These are phyloP conservation scores for Comarum palustre DNA, from an alignment of 306 rosid genomes.

Conservation along the genomic window DNA sequence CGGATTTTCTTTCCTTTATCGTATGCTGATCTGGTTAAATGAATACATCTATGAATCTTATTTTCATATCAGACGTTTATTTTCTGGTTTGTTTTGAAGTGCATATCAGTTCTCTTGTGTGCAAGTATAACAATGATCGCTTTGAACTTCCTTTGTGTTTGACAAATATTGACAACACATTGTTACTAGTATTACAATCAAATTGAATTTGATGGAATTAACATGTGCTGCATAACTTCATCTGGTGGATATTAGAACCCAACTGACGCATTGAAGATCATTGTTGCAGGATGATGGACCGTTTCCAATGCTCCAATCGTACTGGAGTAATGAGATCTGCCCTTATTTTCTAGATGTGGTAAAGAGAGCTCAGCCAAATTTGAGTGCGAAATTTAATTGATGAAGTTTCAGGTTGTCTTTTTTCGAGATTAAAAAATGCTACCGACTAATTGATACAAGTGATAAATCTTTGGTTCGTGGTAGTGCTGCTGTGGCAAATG, in stretches of 20 bases:
- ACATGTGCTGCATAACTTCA: background rate
- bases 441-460: constrained; percentile 66
- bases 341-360: constrained; percentile 35
- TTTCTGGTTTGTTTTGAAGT: background rate
- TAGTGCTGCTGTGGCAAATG: constrained; percentile 40
- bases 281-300: constrained; percentile 55
- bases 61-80: background rate
- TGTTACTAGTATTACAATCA: background rate
- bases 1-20: background rate
- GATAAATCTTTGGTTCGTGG: constrained; percentile 39
- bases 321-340: constrained; percentile 21
- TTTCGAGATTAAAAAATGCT: constrained; percentile 47
- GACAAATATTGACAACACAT: background rate
- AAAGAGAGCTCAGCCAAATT: constrained; percentile 33
- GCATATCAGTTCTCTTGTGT: background rate
- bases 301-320: background rate
- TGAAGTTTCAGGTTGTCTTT: constrained; percentile 43
- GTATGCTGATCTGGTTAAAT: background rate
- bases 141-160: too few species aligned
- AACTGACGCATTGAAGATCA: background rate
- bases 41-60: background rate
- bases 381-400: constrained; percentile 37
- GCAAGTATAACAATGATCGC: background rate
- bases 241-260: background rate
- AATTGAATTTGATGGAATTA: background rate